A percentile compares a stretch with the other conserved stretches of the same genome.
These are phyloP conservation scores for Malus sylvestris DNA, from an alignment of 306 rosid genomes.

Conservation along the genomic window DNA sequence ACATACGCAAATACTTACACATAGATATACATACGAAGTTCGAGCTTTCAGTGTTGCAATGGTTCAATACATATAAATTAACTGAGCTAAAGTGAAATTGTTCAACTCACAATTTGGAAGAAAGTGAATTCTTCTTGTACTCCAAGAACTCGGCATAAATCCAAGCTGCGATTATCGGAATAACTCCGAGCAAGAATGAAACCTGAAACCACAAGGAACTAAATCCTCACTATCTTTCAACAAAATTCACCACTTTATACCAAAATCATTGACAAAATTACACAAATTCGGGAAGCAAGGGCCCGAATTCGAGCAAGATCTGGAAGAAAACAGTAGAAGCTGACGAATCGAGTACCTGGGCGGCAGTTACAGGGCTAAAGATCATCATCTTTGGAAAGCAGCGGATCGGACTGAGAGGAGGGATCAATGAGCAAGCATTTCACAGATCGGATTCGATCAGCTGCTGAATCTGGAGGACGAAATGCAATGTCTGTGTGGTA, in stretches of 20 bases:
- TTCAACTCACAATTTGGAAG: slow-evolving; percentile 63
- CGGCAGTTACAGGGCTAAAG: slow-evolving; percentile 61
- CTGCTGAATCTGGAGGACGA: neutral
- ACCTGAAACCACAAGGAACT: slow-evolving; percentile 30
- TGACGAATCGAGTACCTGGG: slow-evolving; percentile 51
- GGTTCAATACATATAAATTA: neutral
- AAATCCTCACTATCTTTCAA: neutral
- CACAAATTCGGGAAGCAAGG: neutral
- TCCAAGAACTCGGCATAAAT: slow-evolving; percentile 73
- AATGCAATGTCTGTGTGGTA: neutral
- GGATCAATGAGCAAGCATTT: slow-evolving; percentile 15
- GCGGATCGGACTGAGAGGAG: neutral
- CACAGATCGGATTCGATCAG: slow-evolving; percentile 7
- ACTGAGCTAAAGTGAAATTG: neutral
- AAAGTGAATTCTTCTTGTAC: slow-evolving; percentile 45
- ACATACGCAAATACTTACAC: neutral
- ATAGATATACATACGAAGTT: neutral
- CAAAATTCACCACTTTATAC: neutral
- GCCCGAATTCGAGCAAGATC: slow-evolving; percentile 30
- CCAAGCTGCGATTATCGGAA: slow-evolving; percentile 63
- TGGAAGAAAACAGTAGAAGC: neutral
- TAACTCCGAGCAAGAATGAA: slow-evolving; percentile 58
- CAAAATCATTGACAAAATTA: neutral
- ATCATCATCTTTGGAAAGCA: slow-evolving; percentile 33
- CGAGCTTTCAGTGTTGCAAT: neutral